A percentile compares a stretch with the other conserved stretches of the same genome.
Evolutionary conservation across 1,284 basidiomycete genomes (phyloP).

Genomic region (Ustilago shanxiensis): DNA sequence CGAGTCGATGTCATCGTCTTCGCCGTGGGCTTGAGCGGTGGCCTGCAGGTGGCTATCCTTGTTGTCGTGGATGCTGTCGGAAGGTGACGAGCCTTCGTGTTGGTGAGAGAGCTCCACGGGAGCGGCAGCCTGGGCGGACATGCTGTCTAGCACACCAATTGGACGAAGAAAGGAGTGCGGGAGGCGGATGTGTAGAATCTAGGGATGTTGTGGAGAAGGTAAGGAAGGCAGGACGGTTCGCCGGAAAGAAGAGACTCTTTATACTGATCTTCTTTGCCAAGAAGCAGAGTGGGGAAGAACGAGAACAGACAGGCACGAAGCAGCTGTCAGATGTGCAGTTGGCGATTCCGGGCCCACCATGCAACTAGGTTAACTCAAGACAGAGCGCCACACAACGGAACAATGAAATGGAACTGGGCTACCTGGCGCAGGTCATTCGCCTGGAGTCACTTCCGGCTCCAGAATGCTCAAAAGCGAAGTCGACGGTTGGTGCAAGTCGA

Average conservation of each 20-base stretch:
- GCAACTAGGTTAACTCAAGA: background rate
- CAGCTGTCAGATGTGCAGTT: constrained; percentile 18
- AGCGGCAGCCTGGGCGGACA: constrained; percentile 30
- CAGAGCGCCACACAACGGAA: background rate
- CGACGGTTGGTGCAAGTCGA: constrained; percentile 34
- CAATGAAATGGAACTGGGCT: background rate
- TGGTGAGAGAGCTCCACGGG: constrained; percentile 17
- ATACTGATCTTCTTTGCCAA: constrained; percentile 4
- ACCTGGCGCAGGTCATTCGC: background rate
- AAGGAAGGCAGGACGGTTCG: too few relatives aligned
- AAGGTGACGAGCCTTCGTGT: constrained; percentile 25
- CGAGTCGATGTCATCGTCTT: constrained; percentile 33
- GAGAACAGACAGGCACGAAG: background rate
- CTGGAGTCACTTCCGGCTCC: background rate
- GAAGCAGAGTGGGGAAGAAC: background rate
- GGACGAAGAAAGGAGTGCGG: background rate
- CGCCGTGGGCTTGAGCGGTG: constrained; percentile 8
- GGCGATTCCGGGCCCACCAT: background rate
- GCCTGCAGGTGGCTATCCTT: constrained; percentile 19
- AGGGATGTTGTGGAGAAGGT: background rate
- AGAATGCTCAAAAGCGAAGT: constrained; percentile 7
- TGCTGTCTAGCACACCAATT: constrained; percentile 2
- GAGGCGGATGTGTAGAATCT: background rate
- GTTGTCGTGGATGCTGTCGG: constrained; percentile 33
- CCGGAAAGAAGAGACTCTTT: background rate